Base-by-base conservation (phyloP, 2,329 filamentous ascomycete genomes). In the Colletotrichum lini region DNA sequence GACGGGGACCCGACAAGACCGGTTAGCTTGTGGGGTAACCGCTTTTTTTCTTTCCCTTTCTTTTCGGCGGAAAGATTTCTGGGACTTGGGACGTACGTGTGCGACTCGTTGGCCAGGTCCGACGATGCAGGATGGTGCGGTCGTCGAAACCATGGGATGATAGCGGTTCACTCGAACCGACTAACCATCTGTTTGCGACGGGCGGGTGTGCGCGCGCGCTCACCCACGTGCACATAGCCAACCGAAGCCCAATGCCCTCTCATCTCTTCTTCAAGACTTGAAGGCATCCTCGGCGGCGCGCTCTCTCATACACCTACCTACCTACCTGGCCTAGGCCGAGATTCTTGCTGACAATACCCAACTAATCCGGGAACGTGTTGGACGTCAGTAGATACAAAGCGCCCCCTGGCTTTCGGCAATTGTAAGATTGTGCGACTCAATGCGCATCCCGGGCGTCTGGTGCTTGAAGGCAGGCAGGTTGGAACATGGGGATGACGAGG, bases 81-180 rank as follows among this genome's bases (percentile, higher is more conserved):
- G 58, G 65, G 65, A 63, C 53, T 54, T 71, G 65, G 69, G 65
- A 64, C 69, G 65, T 68, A 64, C 69, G 65, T 68, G 65, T 72
- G 52, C 65, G 52, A 72, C 50, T 68, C 56, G 35, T 58, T 45
- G 68, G 52, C 52, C 52, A 71, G 68, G 68, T 35, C 68, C 30
- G 5, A 30, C 30, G 30, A 30, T 30, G 45, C 58, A 68, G 35
- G 65, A 71, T 45, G 68, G 68, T 64, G 65, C 53, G 15, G 53
- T 69, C 65, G 40, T 69, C 47, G 53, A 69, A 68, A 72, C 30
- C 53, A 68, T 72, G 65, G 69, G 69, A 72, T 63, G 69, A 72
- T 69, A 60, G 69, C 38, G 23, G 65, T 72, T 63, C 65, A 53
- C 45, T 70, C 44, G 26, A 49, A 38, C 42, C 16, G 40, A 59